Percentiles rank a stretch among this genome's conserved stretches.
phyloP scores from a whole-genome alignment of 2,329 filamentous ascomycete genomes.

The Biscogniauxia mediterranea region DNA sequence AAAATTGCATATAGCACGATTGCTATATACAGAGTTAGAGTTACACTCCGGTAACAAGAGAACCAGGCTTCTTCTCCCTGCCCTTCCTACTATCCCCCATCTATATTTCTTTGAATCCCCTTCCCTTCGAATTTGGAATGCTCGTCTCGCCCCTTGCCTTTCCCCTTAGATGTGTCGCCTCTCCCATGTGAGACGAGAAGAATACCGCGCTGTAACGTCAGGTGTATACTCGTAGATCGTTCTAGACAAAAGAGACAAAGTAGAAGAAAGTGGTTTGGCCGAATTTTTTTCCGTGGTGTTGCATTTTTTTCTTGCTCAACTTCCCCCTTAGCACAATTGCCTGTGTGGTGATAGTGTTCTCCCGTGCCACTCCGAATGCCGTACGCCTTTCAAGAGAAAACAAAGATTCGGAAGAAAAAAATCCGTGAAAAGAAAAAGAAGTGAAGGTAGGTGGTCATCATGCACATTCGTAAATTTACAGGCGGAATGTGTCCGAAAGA shows the following conservation, averaged over 20 bases:
- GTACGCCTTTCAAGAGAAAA: constrained; percentile 9
- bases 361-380: constrained; percentile 14
- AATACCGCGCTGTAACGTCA: constrained; percentile 6
- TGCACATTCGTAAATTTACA: constrained; percentile 15
- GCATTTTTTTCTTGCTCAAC: constrained; percentile 4
- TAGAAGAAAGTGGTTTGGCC: constrained; percentile 4
- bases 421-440: constrained; percentile 4
- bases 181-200: not conserved
- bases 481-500: constrained; percentile 5
- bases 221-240: constrained; percentile 14
- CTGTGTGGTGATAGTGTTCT: not conserved
- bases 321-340: constrained; percentile 1
- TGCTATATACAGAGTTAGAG: constrained; percentile 22
- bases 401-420: constrained; percentile 4
- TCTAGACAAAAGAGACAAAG: constrained; percentile 12
- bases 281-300: constrained; percentile 9
- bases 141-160: not conserved
- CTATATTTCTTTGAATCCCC: not conserved
- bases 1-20: constrained; percentile 15
- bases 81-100: not conserved
- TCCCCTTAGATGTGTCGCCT: not conserved
- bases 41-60: constrained; percentile 10
- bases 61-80: constrained; percentile 1
- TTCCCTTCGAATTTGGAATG: not conserved
- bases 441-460: constrained; percentile 12